These are phyloP conservation scores for Populus alba DNA, from an alignment of 345 rosid genomes.

Conservation along the genomic window DNA sequence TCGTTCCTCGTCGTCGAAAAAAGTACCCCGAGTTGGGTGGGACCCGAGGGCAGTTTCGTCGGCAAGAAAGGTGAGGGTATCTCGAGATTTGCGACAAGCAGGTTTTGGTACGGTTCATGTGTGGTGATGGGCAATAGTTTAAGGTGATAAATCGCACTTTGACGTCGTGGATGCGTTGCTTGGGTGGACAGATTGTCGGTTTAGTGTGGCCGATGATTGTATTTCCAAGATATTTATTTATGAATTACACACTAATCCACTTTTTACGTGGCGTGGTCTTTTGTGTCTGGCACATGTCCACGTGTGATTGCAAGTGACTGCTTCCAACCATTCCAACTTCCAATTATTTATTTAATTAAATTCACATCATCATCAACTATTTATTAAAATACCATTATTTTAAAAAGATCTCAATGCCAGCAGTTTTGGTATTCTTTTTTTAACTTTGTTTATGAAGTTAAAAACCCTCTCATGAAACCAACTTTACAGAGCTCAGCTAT, in stretches of 20 bases:
- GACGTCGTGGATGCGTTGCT: background rate
- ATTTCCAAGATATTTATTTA: background rate
- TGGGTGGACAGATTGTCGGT: constrained; percentile 14
- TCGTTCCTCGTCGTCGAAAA: background rate
- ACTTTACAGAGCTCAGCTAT: no score
- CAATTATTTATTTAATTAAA: no score
- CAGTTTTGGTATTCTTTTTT: no score
- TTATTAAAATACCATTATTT: no score
- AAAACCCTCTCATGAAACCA: no score
- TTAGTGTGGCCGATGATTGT: background rate
- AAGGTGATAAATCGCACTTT: background rate
- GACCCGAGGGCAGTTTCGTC: background rate
- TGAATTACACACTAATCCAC: background rate
- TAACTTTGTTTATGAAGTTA: no score
- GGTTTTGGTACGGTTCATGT: background rate
- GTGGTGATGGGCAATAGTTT: background rate
- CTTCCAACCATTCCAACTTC: background rate
- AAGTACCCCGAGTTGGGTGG: background rate
- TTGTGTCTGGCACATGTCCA: background rate
- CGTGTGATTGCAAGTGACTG: background rate
- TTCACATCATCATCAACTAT: no score
- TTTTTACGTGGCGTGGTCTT: background rate
- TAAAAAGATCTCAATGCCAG: no score
- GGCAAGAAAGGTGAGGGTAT: background rate
- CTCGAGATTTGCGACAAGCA: constrained; percentile 11